Evolutionary conservation across 2,329 filamentous ascomycete species (phyloP).

Genomic region (Drechslerella coelobrocha): DNA sequence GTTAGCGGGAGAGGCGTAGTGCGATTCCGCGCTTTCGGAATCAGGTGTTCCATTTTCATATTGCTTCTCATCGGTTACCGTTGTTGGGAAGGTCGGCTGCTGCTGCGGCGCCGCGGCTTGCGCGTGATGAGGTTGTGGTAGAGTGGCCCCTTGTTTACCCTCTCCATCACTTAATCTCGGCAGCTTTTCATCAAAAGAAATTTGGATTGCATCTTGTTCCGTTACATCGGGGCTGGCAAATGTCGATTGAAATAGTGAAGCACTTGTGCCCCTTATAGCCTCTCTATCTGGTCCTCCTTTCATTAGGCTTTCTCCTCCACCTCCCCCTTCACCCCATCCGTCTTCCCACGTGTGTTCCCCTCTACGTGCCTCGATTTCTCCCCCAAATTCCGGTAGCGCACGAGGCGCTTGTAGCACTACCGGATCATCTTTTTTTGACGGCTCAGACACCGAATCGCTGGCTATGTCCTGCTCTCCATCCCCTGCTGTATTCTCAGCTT

Average conservation of each 20-base stretch:
- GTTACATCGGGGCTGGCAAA: constrained; percentile 47
- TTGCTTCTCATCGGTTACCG: constrained; percentile 16
- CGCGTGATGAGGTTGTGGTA: constrained; percentile 17
- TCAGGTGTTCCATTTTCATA: constrained; percentile 36
- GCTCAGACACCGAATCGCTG: constrained; percentile 33
- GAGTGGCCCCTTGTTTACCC: constrained; percentile 14
- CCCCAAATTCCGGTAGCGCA: constrained; percentile 48
- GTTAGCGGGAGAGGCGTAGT: constrained; percentile 13
- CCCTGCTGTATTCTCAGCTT: constrained; percentile 20
- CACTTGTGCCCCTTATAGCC: constrained; percentile 33
- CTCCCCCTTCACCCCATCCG: constrained; percentile 13
- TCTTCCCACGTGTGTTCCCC: constrained; percentile 10
- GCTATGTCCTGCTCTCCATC: constrained; percentile 36
- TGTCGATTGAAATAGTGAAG: constrained; percentile 40
- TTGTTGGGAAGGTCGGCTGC: constrained; percentile 24
- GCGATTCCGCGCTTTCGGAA: constrained; percentile 29
- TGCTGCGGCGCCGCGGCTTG: constrained; percentile 34
- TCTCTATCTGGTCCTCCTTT: constrained; percentile 28
- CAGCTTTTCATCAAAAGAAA: constrained; percentile 39
- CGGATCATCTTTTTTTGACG: constrained; percentile 52
- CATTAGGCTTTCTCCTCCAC: not conserved
- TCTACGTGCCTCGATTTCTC: constrained; percentile 48
- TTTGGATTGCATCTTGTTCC: constrained; percentile 46
- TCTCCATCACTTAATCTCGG: constrained; percentile 49
- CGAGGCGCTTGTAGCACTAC: constrained; percentile 51